A percentile compares a stretch with the other conserved stretches of the same genome.
Evolutionary conservation across 2,329 filamentous ascomycete species (phyloP).

Genomic region (Trichoderma cornu-damae): DNA sequence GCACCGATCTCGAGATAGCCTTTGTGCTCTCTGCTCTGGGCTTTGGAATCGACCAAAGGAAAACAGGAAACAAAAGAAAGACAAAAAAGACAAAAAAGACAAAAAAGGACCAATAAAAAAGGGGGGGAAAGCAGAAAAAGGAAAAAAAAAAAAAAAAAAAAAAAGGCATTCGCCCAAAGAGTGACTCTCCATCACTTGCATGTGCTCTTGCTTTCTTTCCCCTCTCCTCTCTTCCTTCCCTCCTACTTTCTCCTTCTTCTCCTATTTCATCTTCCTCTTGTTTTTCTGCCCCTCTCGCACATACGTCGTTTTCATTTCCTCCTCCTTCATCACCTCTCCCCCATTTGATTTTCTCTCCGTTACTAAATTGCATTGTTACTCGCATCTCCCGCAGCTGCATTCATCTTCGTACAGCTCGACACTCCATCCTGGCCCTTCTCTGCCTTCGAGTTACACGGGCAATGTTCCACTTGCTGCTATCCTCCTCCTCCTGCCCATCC

Average conservation of each 20-base stretch:
- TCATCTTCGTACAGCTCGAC: constrained; percentile 14
- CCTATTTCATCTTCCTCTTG: background rate
- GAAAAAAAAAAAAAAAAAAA: background rate
- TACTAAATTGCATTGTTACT: background rate
- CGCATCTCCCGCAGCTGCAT: background rate
- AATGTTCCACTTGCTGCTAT: constrained; percentile 26
- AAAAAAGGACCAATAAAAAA: too few relatives aligned
- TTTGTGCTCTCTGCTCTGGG: background rate
- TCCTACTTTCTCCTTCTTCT: background rate
- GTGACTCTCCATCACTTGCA: background rate
- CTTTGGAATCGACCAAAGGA: background rate
- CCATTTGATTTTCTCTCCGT: background rate
- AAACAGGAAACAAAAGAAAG: background rate
- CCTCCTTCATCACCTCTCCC: background rate
- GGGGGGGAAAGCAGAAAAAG: background rate
- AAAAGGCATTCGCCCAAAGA: background rate
- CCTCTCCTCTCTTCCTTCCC: background rate
- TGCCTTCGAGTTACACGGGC: constrained; percentile 24
- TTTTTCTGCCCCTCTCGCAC: too few relatives aligned
- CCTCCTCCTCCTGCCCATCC: constrained; percentile 20
- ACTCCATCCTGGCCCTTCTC: constrained; percentile 16
- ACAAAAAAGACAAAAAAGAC: background rate
- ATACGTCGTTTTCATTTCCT: too few relatives aligned
- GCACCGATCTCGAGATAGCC: constrained; percentile 9
- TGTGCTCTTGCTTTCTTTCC: background rate